phyloP scores from a whole-genome alignment of 208 protist species.

The Angomonas deanei region DNA sequence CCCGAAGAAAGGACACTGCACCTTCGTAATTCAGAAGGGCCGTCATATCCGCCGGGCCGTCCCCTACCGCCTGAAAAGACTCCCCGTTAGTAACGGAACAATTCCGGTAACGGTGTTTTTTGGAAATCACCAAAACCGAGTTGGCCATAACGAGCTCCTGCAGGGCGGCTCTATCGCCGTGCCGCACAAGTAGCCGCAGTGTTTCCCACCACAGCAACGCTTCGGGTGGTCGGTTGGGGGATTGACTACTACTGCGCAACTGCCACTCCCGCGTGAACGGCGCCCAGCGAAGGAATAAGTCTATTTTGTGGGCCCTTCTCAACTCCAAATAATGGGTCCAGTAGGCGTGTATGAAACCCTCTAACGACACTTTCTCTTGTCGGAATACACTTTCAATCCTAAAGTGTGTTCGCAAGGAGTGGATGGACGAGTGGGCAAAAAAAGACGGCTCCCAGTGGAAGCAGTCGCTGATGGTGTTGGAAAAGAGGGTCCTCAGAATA shows the following conservation, averaged over 20 bases:
- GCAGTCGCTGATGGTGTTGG: background rate
- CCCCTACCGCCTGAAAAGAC: background rate
- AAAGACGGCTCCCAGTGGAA: background rate
- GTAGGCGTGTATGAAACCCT: background rate
- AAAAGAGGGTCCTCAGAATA: background rate
- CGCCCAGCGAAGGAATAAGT: background rate
- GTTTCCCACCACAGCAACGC: background rate
- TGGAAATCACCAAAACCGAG: constrained; percentile 50
- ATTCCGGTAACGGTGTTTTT: constrained; percentile 33
- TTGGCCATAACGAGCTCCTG: constrained; percentile 61
- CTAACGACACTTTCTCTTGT: background rate
- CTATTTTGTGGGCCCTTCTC: background rate
- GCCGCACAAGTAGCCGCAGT: background rate
- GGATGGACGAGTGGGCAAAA: background rate
- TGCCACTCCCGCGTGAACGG: background rate
- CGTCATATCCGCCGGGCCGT: constrained; percentile 8
- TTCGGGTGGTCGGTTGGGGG: background rate
- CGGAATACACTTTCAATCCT: background rate
- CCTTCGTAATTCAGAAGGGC: constrained; percentile 32
- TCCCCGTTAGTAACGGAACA: constrained; percentile 13
- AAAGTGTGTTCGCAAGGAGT: background rate
- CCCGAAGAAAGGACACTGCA: constrained; percentile 28
- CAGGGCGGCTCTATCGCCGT: background rate
- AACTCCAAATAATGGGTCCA: background rate
- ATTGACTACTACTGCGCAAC: background rate